A percentile compares a stretch with the other conserved stretches of the same genome.
Evolutionary conservation across 2,329 filamentous ascomycete genomes (phyloP).

Genomic region (Cladophialophora yegresii): DNA sequence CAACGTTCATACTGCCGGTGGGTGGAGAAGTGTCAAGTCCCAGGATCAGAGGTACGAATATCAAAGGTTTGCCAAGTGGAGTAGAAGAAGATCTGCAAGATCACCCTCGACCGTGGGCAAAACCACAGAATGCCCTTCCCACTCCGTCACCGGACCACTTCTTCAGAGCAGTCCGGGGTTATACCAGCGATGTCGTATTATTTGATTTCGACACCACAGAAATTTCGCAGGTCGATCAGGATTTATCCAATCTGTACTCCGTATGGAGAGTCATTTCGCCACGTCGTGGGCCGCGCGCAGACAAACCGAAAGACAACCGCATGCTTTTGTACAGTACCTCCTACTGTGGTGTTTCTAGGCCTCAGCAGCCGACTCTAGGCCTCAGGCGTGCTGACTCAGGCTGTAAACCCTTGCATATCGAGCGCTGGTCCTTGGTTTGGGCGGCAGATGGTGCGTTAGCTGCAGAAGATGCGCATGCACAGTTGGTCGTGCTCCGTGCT

Average conservation of each 20-base stretch:
- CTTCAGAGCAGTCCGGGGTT: not conserved
- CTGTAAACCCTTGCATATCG: constrained; percentile 5
- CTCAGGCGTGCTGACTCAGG: constrained; percentile 19
- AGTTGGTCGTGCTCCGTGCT: not conserved
- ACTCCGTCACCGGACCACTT: not conserved
- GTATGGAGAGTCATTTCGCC: not conserved
- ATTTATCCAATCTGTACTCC: not conserved
- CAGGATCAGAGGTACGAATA: not conserved
- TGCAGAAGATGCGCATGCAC: constrained; percentile 14
- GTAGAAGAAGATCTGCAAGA: not conserved
- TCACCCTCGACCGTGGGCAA: not conserved
- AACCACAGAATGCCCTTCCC: not conserved
- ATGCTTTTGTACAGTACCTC: no score
- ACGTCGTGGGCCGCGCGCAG: not conserved
- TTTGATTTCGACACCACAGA: not conserved
- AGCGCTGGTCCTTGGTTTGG: constrained; percentile 8
- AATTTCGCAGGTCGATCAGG: not conserved
- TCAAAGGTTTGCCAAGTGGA: not conserved
- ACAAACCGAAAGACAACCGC: not conserved
- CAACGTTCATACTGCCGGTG: not conserved
- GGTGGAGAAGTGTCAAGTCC: not conserved
- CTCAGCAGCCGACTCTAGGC: constrained; percentile 14
- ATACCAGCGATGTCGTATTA: not conserved
- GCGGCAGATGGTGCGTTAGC: constrained; percentile 16
- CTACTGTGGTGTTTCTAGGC: constrained; percentile 3